phyloP scores from a whole-genome alignment of 768 basidiomycete species.

The Leccinum obscurum region DNA sequence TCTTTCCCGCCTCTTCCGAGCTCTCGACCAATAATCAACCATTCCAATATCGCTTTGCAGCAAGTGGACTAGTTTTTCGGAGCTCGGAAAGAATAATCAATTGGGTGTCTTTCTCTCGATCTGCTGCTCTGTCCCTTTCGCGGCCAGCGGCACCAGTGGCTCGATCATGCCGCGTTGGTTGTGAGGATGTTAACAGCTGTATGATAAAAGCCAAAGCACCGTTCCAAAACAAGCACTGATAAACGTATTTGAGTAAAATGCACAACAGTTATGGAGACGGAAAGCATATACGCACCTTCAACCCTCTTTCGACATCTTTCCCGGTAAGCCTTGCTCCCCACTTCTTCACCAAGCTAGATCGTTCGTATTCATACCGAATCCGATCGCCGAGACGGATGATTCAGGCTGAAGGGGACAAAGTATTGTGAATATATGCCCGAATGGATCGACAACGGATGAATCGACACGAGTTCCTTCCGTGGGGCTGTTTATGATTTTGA shows the following conservation, averaged over 20 bases:
- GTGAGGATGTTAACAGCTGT: constrained; percentile 26
- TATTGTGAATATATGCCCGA: constrained; percentile 30
- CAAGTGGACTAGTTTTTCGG: constrained; percentile 30
- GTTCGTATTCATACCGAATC: constrained; percentile 26
- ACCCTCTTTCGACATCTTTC: constrained; percentile 64
- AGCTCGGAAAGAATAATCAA: constrained; percentile 31
- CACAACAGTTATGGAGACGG: background rate
- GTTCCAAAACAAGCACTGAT: background rate
- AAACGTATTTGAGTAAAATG: background rate
- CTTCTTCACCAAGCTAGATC: constrained; percentile 61
- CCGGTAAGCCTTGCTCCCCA: constrained; percentile 84
- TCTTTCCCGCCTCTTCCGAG: constrained; percentile 27
- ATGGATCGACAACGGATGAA: constrained; percentile 25
- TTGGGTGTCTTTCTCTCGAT: constrained; percentile 24
- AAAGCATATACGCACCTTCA: constrained; percentile 51
- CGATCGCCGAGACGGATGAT: constrained; percentile 1
- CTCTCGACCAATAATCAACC: constrained; percentile 70
- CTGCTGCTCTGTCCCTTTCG: constrained; percentile 23
- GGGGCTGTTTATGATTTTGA: constrained; percentile 18
- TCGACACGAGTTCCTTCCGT: constrained; percentile 28
- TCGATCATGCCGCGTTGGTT: constrained; percentile 20
- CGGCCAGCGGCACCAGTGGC: constrained; percentile 21
- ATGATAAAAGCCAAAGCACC: background rate
- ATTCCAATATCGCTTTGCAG: constrained; percentile 76
- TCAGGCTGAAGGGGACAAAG: constrained; percentile 18